Base-by-base conservation (phyloP, 768 basidiomycete genomes). In the Inosperma sp. region DNA sequence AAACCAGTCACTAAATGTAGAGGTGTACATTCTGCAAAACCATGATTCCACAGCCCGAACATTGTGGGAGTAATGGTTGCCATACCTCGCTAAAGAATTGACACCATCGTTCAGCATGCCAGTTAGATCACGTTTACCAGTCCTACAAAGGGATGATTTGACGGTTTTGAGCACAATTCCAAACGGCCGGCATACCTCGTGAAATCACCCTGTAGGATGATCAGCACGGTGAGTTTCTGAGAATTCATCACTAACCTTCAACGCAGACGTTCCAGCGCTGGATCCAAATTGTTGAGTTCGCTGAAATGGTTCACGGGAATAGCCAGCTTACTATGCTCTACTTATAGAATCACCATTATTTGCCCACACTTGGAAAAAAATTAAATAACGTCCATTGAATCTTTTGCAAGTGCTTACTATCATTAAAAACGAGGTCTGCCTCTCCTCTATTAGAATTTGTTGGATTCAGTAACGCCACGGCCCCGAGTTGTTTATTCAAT, bases 301-400 rank as follows among this genome's bases (percentile, higher is more conserved):
- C 7, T 30, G n/a, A 23, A 48, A 35, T 7, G 19, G 39, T 41
- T 22, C 19, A 48, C n/a, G 7, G 33, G 12, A 50, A 21, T 58
- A 35, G n/a, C n/a, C n/a, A n/a, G 75, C 84, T 63, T 62, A 89
- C 88, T 90, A 92, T 48, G 86, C 86, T 48, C 87, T 78, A 65
- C 89, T 93, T 52, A 96, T 89, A 5, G 91, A 87, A 64, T 99
- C 96, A 0, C 96, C 96, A 58, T 98, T 98, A 62, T 98, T 96
- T 2, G 96, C 96, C 96, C 96, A 99, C 14, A 92, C 89, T 89
- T 53, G 19, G 37, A 31, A 52, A 48, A 16, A 43, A 41, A 40
- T 36, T 19, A 43, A 12, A 35, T 12, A 12, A 27, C 17, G 16
- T 23, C 6, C n/a, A 12, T 42, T 17, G 16, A 30, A 8, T 12